Evolutionary conservation across 768 basidiomycete species (phyloP), one percentile per base, ranked within the genome.

Genomic region (Tremella fuciformis): DNA sequence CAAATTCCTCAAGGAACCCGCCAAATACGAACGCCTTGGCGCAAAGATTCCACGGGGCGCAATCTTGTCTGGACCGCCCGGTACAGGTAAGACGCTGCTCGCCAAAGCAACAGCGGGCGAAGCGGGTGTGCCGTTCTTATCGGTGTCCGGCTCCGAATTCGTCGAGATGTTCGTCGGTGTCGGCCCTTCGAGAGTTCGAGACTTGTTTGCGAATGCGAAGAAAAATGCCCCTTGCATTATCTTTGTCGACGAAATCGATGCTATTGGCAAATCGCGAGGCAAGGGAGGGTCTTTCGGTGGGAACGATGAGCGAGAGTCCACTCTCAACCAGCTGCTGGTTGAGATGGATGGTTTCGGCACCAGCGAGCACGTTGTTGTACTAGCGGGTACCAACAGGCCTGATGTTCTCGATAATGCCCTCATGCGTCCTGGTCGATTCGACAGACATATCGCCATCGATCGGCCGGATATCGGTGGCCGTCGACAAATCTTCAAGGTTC

Each of bases 91-190:
- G 80, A 99, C 96, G 4, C 81, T 99, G 11, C 83, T 99, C 37
- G 96, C 96, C 11, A 99, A 99, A 78, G 96, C 96, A 1, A 98
- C 96, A 3, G 96, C 96, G 2, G 96, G 96, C 51, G 96, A 99
- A 79, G 94, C 96, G 3, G 88, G 85, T 44, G 94, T 98, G 3
- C 94, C 96, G 41, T 99, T 99, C 87, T 84, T 97, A 58, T 94
- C 91, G 21, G 96, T 98, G 41, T 97, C 94, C 48, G 96, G 96
- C 51, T 98, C 94, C 42, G 96, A 99, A 75, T 98, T 99, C 75
- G 92, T 99, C 60, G 96, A 99, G 80, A 97, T 98, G 93, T 99
- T 98, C 74, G 96, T 99, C 67, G 96, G 96, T 78, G 96, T 98
- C 52, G 96, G 96, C 58, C 92, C 96, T 1, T 93, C 91, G 2